Evolutionary conservation across 1,284 basidiomycete genomes (phyloP).

Genomic region (Fomitopsis palustris): DNA sequence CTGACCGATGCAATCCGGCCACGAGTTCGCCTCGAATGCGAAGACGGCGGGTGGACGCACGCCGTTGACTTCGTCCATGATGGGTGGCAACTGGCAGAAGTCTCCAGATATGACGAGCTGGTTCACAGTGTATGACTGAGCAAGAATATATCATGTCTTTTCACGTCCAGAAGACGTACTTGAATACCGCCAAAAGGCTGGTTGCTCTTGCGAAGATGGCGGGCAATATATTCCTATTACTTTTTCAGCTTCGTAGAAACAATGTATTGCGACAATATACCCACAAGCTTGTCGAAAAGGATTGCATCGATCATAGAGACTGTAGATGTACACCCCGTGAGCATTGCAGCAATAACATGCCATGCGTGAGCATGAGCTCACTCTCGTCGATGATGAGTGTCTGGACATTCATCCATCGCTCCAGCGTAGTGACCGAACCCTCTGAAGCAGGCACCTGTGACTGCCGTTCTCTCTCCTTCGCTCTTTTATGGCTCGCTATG

Average conservation of each 20-base stretch:
- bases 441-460: slow-evolving; percentile 2
- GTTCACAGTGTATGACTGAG: background rate
- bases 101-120: slow-evolving; percentile 76
- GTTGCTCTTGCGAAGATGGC: slow-evolving; percentile 41
- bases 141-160: background rate
- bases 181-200: slow-evolving; percentile 77
- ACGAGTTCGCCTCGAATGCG: slow-evolving; percentile 67
- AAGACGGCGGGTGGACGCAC: slow-evolving; percentile 39
- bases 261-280: slow-evolving; percentile 5
- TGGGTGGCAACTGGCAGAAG: slow-evolving; percentile 80
- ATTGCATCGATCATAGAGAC: slow-evolving; percentile 58
- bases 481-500: slow-evolving; percentile 36
- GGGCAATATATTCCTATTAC: slow-evolving; percentile 43
- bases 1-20: slow-evolving; percentile 43
- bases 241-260: background rate
- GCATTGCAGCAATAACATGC: background rate
- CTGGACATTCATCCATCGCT: slow-evolving; percentile 48
- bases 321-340: slow-evolving; percentile 15
- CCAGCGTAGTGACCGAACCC: slow-evolving; percentile 11
- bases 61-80: slow-evolving; percentile 41
- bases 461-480: slow-evolving; percentile 36
- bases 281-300: slow-evolving; percentile 65
- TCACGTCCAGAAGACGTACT: slow-evolving; percentile 27
- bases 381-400: slow-evolving; percentile 73
- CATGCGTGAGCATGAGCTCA: slow-evolving; percentile 27